Evolutionary conservation across 441 rosid species (phyloP).

Genomic region (Brassica balearica): DNA sequence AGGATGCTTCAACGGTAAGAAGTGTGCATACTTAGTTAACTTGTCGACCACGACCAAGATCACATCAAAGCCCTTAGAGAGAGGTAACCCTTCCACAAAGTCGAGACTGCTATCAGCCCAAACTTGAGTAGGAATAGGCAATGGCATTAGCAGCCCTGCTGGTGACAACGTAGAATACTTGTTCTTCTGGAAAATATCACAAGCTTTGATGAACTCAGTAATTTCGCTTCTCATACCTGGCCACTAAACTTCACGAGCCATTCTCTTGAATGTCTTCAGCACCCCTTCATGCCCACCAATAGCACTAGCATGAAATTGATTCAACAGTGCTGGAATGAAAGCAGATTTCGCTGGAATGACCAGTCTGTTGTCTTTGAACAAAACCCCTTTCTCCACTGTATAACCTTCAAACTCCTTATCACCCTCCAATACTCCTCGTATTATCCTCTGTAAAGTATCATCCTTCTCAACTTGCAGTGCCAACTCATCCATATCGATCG

Average conservation of each 20-base stretch:
- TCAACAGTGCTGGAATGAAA: background rate
- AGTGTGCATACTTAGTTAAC: background rate
- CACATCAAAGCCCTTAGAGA: background rate
- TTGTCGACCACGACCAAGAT: background rate
- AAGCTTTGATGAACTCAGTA: background rate
- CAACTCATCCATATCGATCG: background rate
- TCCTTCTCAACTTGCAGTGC: background rate
- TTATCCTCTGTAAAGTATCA: background rate
- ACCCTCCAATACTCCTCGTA: background rate
- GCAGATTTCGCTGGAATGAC: background rate
- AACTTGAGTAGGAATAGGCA: background rate
- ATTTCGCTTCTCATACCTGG: background rate
- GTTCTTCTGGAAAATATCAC: background rate
- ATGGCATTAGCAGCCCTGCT: background rate
- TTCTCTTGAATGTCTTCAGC: background rate
- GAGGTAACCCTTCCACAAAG: background rate
- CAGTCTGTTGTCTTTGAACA: background rate
- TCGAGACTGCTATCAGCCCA: background rate
- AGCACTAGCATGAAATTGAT: background rate
- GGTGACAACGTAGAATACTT: background rate
- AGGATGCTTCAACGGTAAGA: background rate
- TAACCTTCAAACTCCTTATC: too few relatives aligned
- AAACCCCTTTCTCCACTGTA: background rate
- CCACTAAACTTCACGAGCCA: background rate
- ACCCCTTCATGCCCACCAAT: background rate